A percentile compares a stretch with the other conserved stretches of the same genome.
Evolutionary conservation across 2,329 filamentous ascomycete species (phyloP).

Genomic region (Colletotrichum sidae): DNA sequence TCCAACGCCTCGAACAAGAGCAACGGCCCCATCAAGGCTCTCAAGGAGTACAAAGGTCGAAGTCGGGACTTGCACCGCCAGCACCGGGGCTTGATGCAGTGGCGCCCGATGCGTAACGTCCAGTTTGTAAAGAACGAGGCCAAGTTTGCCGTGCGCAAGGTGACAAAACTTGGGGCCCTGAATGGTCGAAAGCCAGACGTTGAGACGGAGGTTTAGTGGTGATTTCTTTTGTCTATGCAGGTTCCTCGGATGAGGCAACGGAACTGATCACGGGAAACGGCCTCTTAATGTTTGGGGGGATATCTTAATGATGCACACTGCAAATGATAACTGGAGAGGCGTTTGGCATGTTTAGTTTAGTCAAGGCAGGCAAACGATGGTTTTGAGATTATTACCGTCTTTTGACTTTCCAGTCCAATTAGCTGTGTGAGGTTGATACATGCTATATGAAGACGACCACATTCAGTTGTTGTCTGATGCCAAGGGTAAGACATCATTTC

Average conservation of each 20-base stretch:
- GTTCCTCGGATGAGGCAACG: not conserved
- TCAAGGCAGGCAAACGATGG: conserved; percentile 22
- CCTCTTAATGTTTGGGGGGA: conserved; percentile 12
- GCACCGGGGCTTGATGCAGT: conserved; percentile 94
- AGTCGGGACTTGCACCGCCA: conserved; percentile 84
- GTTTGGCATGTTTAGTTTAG: conserved; percentile 14
- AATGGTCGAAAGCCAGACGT: conserved; percentile 88
- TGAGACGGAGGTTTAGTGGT: conserved; percentile 76
- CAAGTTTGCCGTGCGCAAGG: conserved; percentile 79
- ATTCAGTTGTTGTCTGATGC: no score
- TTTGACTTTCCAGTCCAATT: not conserved
- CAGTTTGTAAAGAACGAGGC: conserved; percentile 91
- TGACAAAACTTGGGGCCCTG: conserved; percentile 82
- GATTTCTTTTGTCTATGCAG: not conserved
- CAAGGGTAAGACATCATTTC: no score
- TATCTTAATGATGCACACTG: conserved; percentile 13
- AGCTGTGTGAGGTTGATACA: no score
- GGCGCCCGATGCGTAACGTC: conserved; percentile 87
- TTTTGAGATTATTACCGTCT: not conserved
- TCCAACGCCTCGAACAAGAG: conserved; percentile 48
- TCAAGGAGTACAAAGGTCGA: conserved; percentile 73
- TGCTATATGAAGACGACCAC: no score
- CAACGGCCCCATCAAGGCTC: conserved; percentile 67
- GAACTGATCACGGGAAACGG: not conserved
- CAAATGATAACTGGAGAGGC: not conserved